Percentiles rank a stretch among this genome's conserved stretches.
phyloP scores from a whole-genome alignment of 2,329 filamentous ascomycete species.

The Periglandula ipomoeae region DNA sequence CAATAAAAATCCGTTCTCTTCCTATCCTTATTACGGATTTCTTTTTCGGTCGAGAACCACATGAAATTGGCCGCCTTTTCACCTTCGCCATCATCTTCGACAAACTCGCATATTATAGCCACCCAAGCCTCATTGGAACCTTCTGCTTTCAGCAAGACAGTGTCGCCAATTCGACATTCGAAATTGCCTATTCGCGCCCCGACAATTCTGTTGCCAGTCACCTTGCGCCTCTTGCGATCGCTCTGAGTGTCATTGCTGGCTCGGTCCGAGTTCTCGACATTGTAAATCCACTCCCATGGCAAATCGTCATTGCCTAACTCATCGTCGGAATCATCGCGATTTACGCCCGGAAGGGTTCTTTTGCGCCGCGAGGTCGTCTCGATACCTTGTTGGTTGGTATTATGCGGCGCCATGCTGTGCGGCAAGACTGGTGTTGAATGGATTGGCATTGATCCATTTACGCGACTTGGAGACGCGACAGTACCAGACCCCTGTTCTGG shows the following conservation, averaged over 20 bases:
- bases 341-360: constrained; percentile 40
- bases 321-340: constrained; percentile 77
- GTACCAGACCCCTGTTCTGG: not conserved
- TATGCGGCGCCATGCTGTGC: constrained; percentile 17
- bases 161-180: constrained; percentile 71
- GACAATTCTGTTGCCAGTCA: constrained; percentile 47
- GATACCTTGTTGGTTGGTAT: constrained; percentile 10
- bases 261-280: constrained; percentile 22
- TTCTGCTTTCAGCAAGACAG: constrained; percentile 79
- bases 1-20: constrained; percentile 72
- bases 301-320: constrained; percentile 67
- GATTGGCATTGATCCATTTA: constrained; percentile 8
- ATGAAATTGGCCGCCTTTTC: constrained; percentile 80
- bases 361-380: constrained; percentile 13
- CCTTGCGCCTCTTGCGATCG: constrained; percentile 27
- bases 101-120: constrained; percentile 76
- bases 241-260: constrained; percentile 17
- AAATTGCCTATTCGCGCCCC: constrained; percentile 79
- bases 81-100: constrained; percentile 55
- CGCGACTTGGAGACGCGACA: constrained; percentile 23
- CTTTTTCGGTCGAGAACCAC: constrained; percentile 91
- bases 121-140: constrained; percentile 86
- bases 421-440: constrained; percentile 2
- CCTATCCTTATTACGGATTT: constrained; percentile 75
- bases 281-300: constrained; percentile 75